Conservation (phyloP, 148 eudicot genomes). For the Hydrangea macrophylla region DNA sequence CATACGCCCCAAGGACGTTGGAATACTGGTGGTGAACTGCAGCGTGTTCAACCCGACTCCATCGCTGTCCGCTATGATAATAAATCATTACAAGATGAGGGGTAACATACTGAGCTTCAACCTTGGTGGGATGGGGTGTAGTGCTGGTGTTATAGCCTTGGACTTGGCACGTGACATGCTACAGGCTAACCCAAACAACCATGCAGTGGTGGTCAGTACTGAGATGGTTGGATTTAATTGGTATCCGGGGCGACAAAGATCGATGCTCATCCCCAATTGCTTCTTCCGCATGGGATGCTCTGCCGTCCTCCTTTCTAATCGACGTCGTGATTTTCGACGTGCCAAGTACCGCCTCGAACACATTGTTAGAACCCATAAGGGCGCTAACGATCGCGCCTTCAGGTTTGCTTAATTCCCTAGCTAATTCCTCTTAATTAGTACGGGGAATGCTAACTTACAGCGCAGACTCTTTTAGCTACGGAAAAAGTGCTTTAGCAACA, state of each 20-base stretch:
- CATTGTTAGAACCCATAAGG: conserved; percentile 91
- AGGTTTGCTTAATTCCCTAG: conserved; percentile 34
- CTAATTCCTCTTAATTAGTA: neutral
- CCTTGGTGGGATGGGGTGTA: conserved; percentile 97
- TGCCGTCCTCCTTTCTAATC: conserved; percentile 72
- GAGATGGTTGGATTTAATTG: conserved; percentile 96
- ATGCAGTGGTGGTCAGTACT: conserved; percentile 83
- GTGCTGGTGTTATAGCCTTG: conserved; percentile 73
- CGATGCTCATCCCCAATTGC: conserved; percentile 95
- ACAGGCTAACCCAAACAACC: conserved; percentile 85
- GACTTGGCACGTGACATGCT: conserved; percentile 93
- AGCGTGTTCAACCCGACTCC: conserved; percentile 98
- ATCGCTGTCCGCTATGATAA: conserved; percentile 93
- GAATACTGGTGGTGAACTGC: conserved; percentile 92
- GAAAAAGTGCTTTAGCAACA: no score
- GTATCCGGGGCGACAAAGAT: conserved; percentile 75
- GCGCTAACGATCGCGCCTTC: conserved; percentile 86
- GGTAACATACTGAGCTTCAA: conserved; percentile 90
- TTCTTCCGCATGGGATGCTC: conserved; percentile 97
- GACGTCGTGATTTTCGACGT: conserved; percentile 68
- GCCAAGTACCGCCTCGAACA: conserved; percentile 94
- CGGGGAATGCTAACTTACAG: no score
- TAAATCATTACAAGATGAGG: conserved; percentile 94
- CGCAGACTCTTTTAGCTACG: no score
- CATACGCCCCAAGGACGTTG: conserved; percentile 78